These are phyloP conservation scores for Bruguiera parviflora DNA, from an alignment of 345 rosid genomes.

Conservation along the genomic window DNA sequence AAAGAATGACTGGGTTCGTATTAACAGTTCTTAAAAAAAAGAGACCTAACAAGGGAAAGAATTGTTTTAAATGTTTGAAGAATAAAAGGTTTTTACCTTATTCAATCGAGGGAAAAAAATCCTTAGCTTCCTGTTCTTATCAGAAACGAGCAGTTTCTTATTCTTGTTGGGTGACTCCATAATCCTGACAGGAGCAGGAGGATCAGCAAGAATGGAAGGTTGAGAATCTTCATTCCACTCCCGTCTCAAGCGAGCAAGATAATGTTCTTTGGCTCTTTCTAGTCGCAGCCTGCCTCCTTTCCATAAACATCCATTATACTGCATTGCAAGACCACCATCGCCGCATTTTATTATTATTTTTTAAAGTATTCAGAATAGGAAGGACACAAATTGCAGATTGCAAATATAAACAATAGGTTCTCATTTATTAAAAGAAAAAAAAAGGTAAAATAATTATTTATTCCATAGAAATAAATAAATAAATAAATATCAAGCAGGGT, in stretches of 20 bases:
- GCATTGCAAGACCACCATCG: slow-evolving; percentile 8
- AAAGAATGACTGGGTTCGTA: too few species aligned
- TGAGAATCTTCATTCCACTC: slow-evolving; percentile 67
- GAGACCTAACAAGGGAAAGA: not conserved
- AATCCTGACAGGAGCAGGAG: slow-evolving; percentile 15
- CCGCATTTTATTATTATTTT: not conserved
- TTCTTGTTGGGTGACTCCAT: slow-evolving; percentile 17
- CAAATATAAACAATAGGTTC: too few species aligned
- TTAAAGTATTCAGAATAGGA: not conserved
- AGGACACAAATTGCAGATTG: too few species aligned
- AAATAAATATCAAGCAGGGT: too few species aligned
- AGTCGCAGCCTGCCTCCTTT: slow-evolving; percentile 81
- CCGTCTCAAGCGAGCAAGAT: slow-evolving; percentile 54
- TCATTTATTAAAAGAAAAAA: too few species aligned
- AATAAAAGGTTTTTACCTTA: slow-evolving; percentile 41
- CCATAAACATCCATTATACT: slow-evolving; percentile 94
- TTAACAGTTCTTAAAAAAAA: not conserved
- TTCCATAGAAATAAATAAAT: too few species aligned
- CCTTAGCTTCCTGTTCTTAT: slow-evolving; percentile 38
- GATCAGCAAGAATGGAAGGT: slow-evolving; percentile 19
- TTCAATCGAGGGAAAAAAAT: slow-evolving; percentile 67
- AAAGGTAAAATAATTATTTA: too few species aligned
- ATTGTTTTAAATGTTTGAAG: not conserved
- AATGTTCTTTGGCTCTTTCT: slow-evolving; percentile 87
- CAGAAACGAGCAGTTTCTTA: slow-evolving; percentile 15